Conservation (phyloP, 495 filamentous ascomycete genomes). For the Penicillium mononematosum region DNA sequence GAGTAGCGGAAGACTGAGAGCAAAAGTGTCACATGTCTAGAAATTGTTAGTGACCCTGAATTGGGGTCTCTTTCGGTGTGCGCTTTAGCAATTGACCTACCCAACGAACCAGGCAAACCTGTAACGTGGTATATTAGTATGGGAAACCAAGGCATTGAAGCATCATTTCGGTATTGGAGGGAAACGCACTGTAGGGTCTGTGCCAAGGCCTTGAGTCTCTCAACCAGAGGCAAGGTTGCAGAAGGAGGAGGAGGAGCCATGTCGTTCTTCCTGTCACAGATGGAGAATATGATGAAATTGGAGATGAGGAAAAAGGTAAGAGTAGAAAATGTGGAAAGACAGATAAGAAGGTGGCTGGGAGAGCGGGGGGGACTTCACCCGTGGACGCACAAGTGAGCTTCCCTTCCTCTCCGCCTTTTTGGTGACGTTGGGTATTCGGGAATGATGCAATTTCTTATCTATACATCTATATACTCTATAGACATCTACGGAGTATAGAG, state of each 20-base stretch:
- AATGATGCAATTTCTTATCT: conserved; percentile 22
- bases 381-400: conserved; percentile 16
- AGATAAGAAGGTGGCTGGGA: conserved; percentile 26
- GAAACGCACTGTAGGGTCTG: conserved; percentile 81
- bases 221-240: conserved; percentile 63
- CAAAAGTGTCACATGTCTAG: conserved; percentile 79
- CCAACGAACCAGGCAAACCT: conserved; percentile 86
- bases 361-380: conserved; percentile 26
- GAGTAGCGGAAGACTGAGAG: conserved; percentile 77
- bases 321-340: conserved; percentile 13
- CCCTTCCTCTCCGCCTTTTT: conserved; percentile 27
- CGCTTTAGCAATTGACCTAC: conserved; percentile 52
- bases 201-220: conserved; percentile 73
- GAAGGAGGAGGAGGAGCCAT: conserved; percentile 79
- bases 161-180: conserved; percentile 14
- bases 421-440: conserved; percentile 25
- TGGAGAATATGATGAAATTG: neutral
- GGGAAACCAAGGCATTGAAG: conserved; percentile 26
- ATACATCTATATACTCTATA: too few species aligned
- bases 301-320: conserved; percentile 5
- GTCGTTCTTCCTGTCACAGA: conserved; percentile 10
- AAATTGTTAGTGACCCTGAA: conserved; percentile 20
- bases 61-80: conserved; percentile 3
- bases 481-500: neutral
- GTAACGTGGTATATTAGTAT: conserved; percentile 39